These are phyloP conservation scores for Brasilioporus rufonigricans DNA, from an alignment of 768 basidiomycete species.

Conservation along the genomic window DNA sequence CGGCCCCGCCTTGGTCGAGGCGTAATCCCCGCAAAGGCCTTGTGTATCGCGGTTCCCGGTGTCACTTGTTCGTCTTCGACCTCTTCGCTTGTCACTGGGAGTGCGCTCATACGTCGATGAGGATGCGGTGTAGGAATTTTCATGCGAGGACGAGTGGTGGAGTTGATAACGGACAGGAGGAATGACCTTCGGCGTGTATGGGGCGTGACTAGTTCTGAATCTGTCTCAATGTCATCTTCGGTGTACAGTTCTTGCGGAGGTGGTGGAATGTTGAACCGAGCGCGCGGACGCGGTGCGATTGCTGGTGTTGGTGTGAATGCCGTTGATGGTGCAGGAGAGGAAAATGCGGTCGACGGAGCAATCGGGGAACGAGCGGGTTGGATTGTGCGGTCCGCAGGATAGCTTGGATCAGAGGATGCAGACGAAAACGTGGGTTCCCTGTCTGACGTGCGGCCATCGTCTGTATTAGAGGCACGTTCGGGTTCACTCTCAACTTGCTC, in stretches of 20 bases:
- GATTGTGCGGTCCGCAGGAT: slow-evolving; percentile 30
- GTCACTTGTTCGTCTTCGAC: slow-evolving; percentile 32
- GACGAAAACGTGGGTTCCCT: slow-evolving; percentile 73
- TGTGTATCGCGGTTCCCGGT: slow-evolving; percentile 39
- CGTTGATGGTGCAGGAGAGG: slow-evolving; percentile 55
- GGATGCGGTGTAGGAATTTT: slow-evolving; percentile 46
- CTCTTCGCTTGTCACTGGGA: slow-evolving; percentile 47
- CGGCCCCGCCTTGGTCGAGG: slow-evolving; percentile 52
- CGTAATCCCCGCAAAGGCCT: slow-evolving; percentile 63
- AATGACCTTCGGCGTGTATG: slow-evolving; percentile 75
- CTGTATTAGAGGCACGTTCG: slow-evolving; percentile 21
- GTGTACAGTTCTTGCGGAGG: slow-evolving; percentile 40
- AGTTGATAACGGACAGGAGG: slow-evolving; percentile 80
- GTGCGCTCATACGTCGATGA: slow-evolving; percentile 53
- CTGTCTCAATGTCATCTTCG: slow-evolving; percentile 30
- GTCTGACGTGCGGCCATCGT: slow-evolving; percentile 27
- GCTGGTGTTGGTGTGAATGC: slow-evolving; percentile 71
- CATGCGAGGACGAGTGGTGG: slow-evolving; percentile 70
- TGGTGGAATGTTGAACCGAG: slow-evolving; percentile 56
- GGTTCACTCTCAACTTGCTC: slow-evolving; percentile 20
- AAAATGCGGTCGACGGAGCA: slow-evolving; percentile 40
- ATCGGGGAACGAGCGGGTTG: slow-evolving; percentile 33
- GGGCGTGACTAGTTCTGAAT: slow-evolving; percentile 60
- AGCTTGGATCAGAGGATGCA: slow-evolving; percentile 44
- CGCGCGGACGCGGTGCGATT: slow-evolving; percentile 56